Evolutionary conservation across 371 early-diverging fungal genomes (phyloP), one percentile per base, ranked within the genome.

Genomic region (Mucor sp.): DNA sequence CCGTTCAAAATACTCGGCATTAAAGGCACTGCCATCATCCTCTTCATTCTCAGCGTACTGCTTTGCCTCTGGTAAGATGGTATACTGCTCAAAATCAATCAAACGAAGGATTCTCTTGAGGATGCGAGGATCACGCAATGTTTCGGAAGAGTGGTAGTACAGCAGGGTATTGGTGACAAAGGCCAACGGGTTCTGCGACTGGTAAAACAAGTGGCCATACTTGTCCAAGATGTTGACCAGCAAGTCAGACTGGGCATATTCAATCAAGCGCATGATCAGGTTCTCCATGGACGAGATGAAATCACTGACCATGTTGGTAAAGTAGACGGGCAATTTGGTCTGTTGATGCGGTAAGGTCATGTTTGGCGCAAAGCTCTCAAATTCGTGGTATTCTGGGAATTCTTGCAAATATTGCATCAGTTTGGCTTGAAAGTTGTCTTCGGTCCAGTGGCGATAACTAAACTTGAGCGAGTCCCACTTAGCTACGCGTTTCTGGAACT

Each of bases 341-440:
- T 87, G 86, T 15, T 83, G 75, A 3, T 90, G 86, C 33, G 87
- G 62, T 32, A 85, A 35, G 7, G 70, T 67, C 30, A 69, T 69
- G 1, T 75, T 68, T 6, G 66, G 74, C 6, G 87, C 85, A 69
- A 81, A 87, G 0, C 86, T 89, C 64, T 93, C 94, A 68, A 89
- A 90, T 67, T 91, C 90, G 65, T 86, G 84, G 68, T 85, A 91
- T 68, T 93, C 94, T 0, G 93, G 94, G 68, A 80, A 93, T 25
- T 83, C 82, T 5, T 78, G 72, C 41, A 91, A 71, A 64, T 90
- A 93, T 39, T 78, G 75, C 71, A 82, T 82, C 15, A 92, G 72
- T 55, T 91, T 92, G 17, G 83, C 83, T 71, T 89, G 87, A 48
- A 87, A 87, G 33, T 85, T 80, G 65, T 87, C 87, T 66, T 92